A percentile compares a stretch with the other conserved stretches of the same genome.
phyloP scores from a whole-genome alignment of 768 basidiomycete genomes.

The Serendipita vermifera region DNA sequence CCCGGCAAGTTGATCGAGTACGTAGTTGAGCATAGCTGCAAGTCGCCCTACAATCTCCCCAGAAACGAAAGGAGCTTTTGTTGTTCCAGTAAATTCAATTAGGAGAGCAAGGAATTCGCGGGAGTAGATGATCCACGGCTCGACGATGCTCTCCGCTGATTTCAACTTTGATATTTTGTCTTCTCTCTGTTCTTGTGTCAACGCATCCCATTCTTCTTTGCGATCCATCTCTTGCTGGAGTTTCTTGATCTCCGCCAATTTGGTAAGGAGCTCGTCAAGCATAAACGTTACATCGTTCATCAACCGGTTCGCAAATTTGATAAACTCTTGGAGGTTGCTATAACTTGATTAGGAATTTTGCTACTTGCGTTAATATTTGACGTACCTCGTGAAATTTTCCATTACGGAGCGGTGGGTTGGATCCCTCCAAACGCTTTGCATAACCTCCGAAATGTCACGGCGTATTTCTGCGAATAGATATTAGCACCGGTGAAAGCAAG shows the following conservation, averaged over 20 bases:
- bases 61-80: slow-evolving; percentile 86
- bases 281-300: slow-evolving; percentile 99
- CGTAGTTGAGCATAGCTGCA: slow-evolving; percentile 94
- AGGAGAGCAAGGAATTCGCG: slow-evolving; percentile 82
- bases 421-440: slow-evolving; percentile 88
- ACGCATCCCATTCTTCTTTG: slow-evolving; percentile 50
- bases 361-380: slow-evolving; percentile 12
- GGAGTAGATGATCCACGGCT: slow-evolving; percentile 5
- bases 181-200: slow-evolving; percentile 57
- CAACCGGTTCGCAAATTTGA: slow-evolving; percentile 92
- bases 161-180: slow-evolving; percentile 72
- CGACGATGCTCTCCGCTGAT: slow-evolving; percentile 49
- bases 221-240: slow-evolving; percentile 80
- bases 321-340: slow-evolving; percentile 84
- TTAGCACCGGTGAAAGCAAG: background rate
- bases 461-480: background rate
- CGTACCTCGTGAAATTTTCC: slow-evolving; percentile 62
- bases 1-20: slow-evolving; percentile 77
- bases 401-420: slow-evolving; percentile 79
- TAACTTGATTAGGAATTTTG: slow-evolving; percentile 4
- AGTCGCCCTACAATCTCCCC: slow-evolving; percentile 91
- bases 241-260: slow-evolving; percentile 75
- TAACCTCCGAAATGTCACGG: slow-evolving; percentile 74
- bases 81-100: slow-evolving; percentile 84
- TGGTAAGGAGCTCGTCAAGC: slow-evolving; percentile 88